Evolutionary conservation across 495 filamentous ascomycete species (phyloP), one percentile per base, ranked within the genome.

Genomic region (Lepraria neglecta): DNA sequence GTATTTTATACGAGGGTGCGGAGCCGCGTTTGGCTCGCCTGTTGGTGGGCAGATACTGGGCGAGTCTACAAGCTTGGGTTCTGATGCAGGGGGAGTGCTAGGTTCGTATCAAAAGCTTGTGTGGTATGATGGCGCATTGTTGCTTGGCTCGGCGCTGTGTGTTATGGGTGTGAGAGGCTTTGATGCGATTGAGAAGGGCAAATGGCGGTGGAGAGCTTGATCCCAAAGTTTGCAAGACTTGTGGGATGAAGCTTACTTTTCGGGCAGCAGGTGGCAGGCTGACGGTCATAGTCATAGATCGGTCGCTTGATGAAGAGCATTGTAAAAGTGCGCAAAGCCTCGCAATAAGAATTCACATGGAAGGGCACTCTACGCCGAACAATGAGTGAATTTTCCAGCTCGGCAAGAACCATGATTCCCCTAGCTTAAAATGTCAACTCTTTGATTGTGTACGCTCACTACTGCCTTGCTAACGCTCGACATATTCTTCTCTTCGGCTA

Each of bases 1-100:
- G 30, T 78, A 82, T 57, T 77, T 84, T 19, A 72, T 84, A n/a
- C 70, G 79, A 51, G 82, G 80, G 3, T 64, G 79, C 17, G 81
- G 80, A 1, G 79, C 79, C 4, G 73, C 83, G 56, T 74, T 82
- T 58, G 81, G 81, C 5, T 80, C 77, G 43, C 82, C 81, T 10
- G 43, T 59, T 50, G 57, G 57, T 3, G 57, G 57, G 7, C 44
- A 35, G 7, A 59, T 59, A 30, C 15, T 59, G 27, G 57, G 44
- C 7, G 11, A 31, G 11, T 58, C 24, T 9, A 54, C 30, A 17
- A 28, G 6, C 19, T 54, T 35, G 17, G 4, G 21, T 12, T 9
- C 31, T 12, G 27, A 33, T 3, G 3, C 28, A n/a, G 3, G 50
- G 7, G 50, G 27, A 21, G n/a, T 19, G 17, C 15, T 53, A 10